Conservation (phyloP, 2,329 filamentous ascomycete genomes). For the Colletotrichum melonis region DNA sequence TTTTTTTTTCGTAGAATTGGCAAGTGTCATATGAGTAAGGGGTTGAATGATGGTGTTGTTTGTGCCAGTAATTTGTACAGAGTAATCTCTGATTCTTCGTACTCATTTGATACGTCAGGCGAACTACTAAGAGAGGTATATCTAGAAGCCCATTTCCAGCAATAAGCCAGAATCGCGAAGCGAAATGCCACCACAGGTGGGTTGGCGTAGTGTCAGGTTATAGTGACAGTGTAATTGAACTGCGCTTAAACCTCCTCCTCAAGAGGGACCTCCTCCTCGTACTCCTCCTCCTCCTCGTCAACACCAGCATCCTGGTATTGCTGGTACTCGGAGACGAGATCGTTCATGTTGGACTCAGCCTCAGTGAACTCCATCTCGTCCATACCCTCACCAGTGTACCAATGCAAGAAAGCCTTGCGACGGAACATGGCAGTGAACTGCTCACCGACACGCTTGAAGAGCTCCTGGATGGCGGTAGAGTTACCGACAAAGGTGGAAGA, state of each 20-base stretch:
- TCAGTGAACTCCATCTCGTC: conserved; percentile 99
- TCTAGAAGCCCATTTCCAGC: conserved; percentile 48
- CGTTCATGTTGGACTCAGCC: conserved; percentile 99
- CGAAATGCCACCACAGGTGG: conserved; percentile 36
- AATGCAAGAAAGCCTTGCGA: conserved; percentile 99
- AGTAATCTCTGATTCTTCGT: conserved; percentile 42
- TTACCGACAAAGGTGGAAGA: conserved; percentile 99
- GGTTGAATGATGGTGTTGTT: not conserved
- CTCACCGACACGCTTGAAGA: conserved; percentile 99
- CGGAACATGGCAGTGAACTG: conserved; percentile 99
- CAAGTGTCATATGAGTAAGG: not conserved
- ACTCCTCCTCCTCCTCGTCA: conserved; percentile 97
- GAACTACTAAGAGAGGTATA: conserved; percentile 52
- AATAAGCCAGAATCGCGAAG: conserved; percentile 40
- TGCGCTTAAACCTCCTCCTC: conserved; percentile 73
- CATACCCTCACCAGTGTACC: conserved; percentile 99
- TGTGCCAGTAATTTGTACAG: conserved; percentile 15
- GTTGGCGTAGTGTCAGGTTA: conserved; percentile 10
- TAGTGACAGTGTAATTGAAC: not conserved
- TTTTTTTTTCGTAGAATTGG: not conserved
- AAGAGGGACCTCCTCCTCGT: conserved; percentile 83
- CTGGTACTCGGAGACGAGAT: conserved; percentile 99
- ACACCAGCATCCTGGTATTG: conserved; percentile 99
- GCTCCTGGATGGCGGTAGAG: conserved; percentile 99
- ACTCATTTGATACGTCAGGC: conserved; percentile 46